Evolutionary conservation across 805 yeast species (phyloP).

Genomic region (Cyberlindnera maritima): DNA sequence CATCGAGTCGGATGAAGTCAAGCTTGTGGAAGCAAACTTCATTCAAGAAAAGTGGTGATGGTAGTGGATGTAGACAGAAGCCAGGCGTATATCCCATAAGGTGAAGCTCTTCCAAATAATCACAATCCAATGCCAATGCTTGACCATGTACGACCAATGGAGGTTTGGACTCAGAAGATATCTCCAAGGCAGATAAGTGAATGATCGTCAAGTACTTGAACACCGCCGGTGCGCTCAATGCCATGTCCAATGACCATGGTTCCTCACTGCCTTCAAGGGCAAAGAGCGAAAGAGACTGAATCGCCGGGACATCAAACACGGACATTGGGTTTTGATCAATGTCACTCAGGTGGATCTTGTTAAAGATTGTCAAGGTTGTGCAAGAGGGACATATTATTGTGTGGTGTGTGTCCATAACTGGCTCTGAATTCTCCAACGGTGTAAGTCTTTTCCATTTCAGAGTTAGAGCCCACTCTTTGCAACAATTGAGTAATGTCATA

Average conservation of each 20-base stretch:
- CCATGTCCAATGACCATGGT: not conserved
- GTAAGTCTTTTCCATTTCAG: not conserved
- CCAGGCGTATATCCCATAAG: not conserved
- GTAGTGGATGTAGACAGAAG: not conserved
- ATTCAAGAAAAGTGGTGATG: not conserved
- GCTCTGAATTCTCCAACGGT: not conserved
- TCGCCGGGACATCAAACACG: not conserved
- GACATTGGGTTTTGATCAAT: not conserved
- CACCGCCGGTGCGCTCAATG: not conserved
- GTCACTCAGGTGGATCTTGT: not conserved
- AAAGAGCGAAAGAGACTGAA: not conserved
- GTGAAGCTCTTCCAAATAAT: not conserved
- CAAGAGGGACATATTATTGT: too few species aligned
- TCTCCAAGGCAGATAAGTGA: not conserved
- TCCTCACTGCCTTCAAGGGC: not conserved
- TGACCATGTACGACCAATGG: not conserved
- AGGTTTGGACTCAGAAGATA: not conserved
- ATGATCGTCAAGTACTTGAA: not conserved
- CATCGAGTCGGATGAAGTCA: not conserved
- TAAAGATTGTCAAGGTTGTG: not conserved
- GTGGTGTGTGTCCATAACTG: not conserved
- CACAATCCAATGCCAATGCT: not conserved
- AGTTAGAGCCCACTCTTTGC: not conserved
- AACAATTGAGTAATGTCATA: not conserved
- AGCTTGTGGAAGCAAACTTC: not conserved